A percentile compares a stretch with the other conserved stretches of the same genome.
phyloP scores from a whole-genome alignment of 78 protist genomes.

The Tieghemostelium lacteum region DNA sequence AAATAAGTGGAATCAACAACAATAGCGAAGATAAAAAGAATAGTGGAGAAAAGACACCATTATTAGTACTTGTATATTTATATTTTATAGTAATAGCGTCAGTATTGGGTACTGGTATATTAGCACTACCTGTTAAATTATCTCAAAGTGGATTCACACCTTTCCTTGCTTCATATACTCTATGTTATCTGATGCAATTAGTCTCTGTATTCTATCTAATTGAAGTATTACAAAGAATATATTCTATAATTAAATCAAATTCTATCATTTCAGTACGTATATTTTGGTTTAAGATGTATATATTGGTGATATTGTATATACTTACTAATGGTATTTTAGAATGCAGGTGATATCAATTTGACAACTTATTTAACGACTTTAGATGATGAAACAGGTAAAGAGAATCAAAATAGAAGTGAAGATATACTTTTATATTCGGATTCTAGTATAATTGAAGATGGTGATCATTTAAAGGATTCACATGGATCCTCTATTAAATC shows the following conservation, averaged over 20 bases:
- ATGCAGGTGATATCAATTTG: too few species aligned
- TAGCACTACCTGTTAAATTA: constrained; percentile 57
- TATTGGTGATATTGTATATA: too few species aligned
- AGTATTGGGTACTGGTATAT: constrained; percentile 79
- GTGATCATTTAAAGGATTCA: too few species aligned
- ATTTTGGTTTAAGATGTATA: too few species aligned
- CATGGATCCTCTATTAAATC: constrained; percentile 9
- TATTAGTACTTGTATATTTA: constrained; percentile 31
- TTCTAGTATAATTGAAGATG: too few species aligned
- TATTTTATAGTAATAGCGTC: constrained; percentile 59
- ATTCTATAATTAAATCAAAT: constrained; percentile 31
- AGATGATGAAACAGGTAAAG: too few species aligned
- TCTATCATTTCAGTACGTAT: neutral
- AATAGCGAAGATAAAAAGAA: neutral
- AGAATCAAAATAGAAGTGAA: too few species aligned
- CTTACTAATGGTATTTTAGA: too few species aligned
- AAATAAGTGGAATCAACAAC: too few species aligned
- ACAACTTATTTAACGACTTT: too few species aligned
- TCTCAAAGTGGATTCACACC: constrained; percentile 63
- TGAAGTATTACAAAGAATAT: constrained; percentile 62
- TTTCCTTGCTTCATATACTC: constrained; percentile 45
- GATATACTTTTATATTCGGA: too few species aligned
- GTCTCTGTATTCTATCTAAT: constrained; percentile 42
- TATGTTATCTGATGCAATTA: constrained; percentile 69
- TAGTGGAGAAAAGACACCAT: constrained; percentile 34